phyloP scores from a whole-genome alignment of 495 filamentous ascomycete genomes.

The Daldinia grandis region DNA sequence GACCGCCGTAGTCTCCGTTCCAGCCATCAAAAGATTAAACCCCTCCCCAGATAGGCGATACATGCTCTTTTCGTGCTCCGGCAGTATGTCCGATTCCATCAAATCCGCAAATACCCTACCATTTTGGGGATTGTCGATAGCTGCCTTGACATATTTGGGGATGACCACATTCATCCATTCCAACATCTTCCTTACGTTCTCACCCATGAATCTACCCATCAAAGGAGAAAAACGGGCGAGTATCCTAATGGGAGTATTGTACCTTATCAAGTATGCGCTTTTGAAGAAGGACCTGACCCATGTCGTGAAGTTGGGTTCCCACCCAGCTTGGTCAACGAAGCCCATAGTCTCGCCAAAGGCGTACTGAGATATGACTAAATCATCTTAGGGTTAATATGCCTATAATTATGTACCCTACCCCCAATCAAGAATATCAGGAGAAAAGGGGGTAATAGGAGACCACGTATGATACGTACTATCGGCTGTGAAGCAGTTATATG shows the following conservation, averaged over 20 bases:
- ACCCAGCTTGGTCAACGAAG: constrained; percentile 41
- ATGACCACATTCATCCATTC: constrained; percentile 34
- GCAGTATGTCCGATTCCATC: constrained; percentile 29
- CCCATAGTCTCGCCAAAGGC: constrained; percentile 44
- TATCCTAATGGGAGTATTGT: constrained; percentile 25
- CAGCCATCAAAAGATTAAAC: constrained; percentile 42
- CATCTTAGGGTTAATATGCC: constrained; percentile 19
- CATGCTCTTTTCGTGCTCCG: constrained; percentile 41
- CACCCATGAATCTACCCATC: constrained; percentile 35
- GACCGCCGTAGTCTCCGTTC: constrained; percentile 44
- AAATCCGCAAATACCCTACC: constrained; percentile 37
- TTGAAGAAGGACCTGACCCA: constrained; percentile 41
- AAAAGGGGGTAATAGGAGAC: background rate
- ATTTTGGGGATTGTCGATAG: constrained; percentile 21
- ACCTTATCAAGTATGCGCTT: constrained; percentile 47
- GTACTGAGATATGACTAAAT: constrained; percentile 55
- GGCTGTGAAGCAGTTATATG: constrained; percentile 52
- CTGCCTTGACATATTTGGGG: constrained; percentile 29
- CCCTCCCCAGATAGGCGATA: constrained; percentile 45
- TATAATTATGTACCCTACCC: background rate
- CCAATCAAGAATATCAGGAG: background rate
- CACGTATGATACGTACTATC: constrained; percentile 26
- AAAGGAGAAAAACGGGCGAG: constrained; percentile 28
- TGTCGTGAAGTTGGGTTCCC: constrained; percentile 42
- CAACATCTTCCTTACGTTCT: constrained; percentile 33